These are phyloP conservation scores for Cornus kousa DNA, from an alignment of 148 eudicot species.

Conservation along the genomic window DNA sequence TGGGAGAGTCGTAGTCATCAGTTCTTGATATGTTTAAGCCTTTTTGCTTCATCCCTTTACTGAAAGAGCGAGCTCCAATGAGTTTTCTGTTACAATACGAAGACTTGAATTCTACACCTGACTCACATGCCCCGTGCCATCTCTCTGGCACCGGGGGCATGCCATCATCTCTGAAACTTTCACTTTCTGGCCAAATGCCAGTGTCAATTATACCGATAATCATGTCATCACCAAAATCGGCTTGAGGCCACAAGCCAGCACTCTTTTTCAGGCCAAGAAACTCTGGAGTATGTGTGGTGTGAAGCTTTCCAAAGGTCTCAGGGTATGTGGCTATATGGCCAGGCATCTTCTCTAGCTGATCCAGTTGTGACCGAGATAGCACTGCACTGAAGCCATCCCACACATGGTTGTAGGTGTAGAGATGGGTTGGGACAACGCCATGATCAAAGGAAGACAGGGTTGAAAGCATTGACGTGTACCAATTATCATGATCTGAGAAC, in stretches of 20 bases:
- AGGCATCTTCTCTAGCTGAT: slow-evolving; percentile 10
- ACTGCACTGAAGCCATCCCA: slow-evolving; percentile 28
- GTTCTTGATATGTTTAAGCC: slow-evolving; percentile 5
- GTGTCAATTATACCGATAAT: slow-evolving; percentile 47
- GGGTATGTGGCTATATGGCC: slow-evolving; percentile 22
- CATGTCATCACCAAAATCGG: slow-evolving; percentile 19
- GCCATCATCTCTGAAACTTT: slow-evolving; percentile 15
- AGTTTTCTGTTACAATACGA: not conserved
- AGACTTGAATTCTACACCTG: not conserved
- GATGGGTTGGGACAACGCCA: slow-evolving; percentile 11
- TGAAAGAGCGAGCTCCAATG: slow-evolving; percentile 4
- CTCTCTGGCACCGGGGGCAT: not conserved
- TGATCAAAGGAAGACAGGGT: not conserved
- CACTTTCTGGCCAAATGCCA: slow-evolving; percentile 51
- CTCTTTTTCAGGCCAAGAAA: slow-evolving; percentile 19
- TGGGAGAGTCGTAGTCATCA: slow-evolving; percentile 28
- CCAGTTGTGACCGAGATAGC: slow-evolving; percentile 11
- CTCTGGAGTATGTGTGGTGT: slow-evolving; percentile 6
- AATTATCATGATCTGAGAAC: slow-evolving; percentile 17
- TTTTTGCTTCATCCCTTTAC: slow-evolving; percentile 6
- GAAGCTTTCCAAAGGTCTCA: slow-evolving; percentile 12
- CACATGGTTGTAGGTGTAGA: slow-evolving; percentile 24
- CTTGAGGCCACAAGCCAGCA: slow-evolving; percentile 9
- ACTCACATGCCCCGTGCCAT: not conserved
- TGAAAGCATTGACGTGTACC: slow-evolving; percentile 27